phyloP scores from a whole-genome alignment of 176 grass and related monocot species.

The Tillandsia fasciculata region DNA sequence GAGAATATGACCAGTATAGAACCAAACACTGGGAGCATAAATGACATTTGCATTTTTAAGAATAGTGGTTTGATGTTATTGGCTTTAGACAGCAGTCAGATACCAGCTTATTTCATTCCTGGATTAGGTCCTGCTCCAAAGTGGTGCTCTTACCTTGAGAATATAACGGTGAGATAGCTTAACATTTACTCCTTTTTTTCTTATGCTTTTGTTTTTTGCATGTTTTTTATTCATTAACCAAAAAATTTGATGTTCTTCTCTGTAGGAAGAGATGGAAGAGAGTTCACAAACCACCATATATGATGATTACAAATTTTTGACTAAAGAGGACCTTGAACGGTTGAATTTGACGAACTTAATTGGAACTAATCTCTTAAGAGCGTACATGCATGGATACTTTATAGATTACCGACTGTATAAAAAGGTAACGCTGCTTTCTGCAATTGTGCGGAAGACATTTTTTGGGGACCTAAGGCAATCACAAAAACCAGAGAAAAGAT shows the following conservation, averaged over 20 bases:
- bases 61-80: slow-evolving; percentile 80
- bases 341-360: slow-evolving; percentile 64
- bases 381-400: slow-evolving; percentile 22
- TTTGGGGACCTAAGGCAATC: not conserved
- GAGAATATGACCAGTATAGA: slow-evolving; percentile 94
- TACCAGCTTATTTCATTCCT: slow-evolving; percentile 87
- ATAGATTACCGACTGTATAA: slow-evolving; percentile 70
- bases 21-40: slow-evolving; percentile 63
- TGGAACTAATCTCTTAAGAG: slow-evolving; percentile 31
- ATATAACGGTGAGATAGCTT: slow-evolving; percentile 57
- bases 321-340: slow-evolving; percentile 77
- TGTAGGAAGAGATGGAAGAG: slow-evolving; percentile 98
- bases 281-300: slow-evolving; percentile 49
- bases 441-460: not conserved
- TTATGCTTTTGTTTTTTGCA: not conserved
- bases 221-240: not conserved
- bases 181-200: not conserved
- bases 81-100: slow-evolving; percentile 82
- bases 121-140: slow-evolving; percentile 87
- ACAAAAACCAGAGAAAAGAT: not conserved
- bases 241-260: not conserved
- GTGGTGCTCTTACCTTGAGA: slow-evolving; percentile 96
- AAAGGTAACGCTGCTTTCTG: slow-evolving; percentile 40
- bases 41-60: slow-evolving; percentile 73
- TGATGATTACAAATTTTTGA: slow-evolving; percentile 78